phyloP scores from a whole-genome alignment of 2,329 filamentous ascomycete genomes.

The Zarea fungicola region DNA sequence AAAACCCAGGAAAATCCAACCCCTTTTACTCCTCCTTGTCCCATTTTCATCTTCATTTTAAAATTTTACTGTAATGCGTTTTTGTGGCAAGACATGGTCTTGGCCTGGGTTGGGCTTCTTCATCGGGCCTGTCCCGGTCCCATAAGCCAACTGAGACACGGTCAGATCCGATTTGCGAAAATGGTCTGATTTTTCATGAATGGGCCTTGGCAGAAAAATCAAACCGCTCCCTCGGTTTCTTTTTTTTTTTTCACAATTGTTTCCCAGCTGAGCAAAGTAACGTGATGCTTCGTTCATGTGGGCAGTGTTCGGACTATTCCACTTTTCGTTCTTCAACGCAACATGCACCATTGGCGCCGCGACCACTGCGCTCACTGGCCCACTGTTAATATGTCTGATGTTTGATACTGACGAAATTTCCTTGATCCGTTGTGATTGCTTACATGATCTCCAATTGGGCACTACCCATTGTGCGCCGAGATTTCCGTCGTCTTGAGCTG shows the following conservation, averaged over 20 bases:
- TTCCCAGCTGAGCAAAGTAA: too few species aligned
- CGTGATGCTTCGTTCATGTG: too few species aligned
- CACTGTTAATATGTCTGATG: neutral
- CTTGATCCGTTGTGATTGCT: neutral
- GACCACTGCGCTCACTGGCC: neutral
- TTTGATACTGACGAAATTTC: neutral
- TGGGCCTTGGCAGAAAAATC: too few species aligned
- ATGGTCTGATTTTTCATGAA: too few species aligned
- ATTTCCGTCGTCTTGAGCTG: slow-evolving; percentile 19
- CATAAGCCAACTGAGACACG: slow-evolving; percentile 8
- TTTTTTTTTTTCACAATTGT: too few species aligned
- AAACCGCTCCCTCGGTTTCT: neutral
- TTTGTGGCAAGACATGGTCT: neutral
- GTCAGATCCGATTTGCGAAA: neutral
- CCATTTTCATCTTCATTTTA: too few species aligned
- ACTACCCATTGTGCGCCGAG: slow-evolving; percentile 12
- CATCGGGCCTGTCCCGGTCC: neutral
- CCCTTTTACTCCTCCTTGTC: neutral
- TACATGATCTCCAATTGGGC: slow-evolving; percentile 10
- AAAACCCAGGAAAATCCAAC: neutral
- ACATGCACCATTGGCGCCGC: slow-evolving; percentile 14
- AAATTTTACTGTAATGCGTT: neutral
- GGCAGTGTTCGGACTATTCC: too few species aligned
- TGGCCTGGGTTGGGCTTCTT: neutral
- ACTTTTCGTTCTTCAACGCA: too few species aligned